phyloP scores from a whole-genome alignment of 805 yeast species.

The Ogataea pini region DNA sequence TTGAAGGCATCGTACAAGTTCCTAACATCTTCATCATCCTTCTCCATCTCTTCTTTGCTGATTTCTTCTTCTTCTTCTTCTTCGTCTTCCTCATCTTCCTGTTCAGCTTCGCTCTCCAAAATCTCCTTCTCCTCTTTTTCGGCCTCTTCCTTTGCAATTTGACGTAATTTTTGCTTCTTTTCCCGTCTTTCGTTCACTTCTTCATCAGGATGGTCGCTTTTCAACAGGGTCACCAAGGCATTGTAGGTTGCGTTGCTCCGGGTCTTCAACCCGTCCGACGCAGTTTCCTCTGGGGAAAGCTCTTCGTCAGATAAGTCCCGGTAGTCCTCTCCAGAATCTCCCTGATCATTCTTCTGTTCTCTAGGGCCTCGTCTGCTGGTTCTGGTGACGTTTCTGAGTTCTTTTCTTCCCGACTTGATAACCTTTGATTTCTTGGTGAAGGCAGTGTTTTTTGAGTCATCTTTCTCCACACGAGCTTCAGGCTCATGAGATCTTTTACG shows the following conservation, averaged over 20 bases:
- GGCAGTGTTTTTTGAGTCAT: slow-evolving; percentile 14
- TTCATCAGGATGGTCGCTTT: slow-evolving; percentile 24
- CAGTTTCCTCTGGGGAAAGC: background rate
- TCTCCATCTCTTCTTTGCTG: slow-evolving; percentile 42
- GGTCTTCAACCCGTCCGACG: background rate
- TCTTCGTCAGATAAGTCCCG: background rate
- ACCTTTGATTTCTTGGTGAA: slow-evolving; percentile 1
- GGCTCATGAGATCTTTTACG: slow-evolving; percentile 10
- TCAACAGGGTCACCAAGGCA: slow-evolving; percentile 32
- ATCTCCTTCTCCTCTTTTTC: slow-evolving; percentile 3
- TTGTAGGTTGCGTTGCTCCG: slow-evolving; percentile 26
- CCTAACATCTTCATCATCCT: slow-evolving; percentile 33
- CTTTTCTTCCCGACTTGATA: slow-evolving; percentile 56
- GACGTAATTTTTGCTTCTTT: slow-evolving; percentile 21
- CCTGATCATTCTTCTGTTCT: slow-evolving; percentile 17
- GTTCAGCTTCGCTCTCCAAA: slow-evolving; percentile 15
- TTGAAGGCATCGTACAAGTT: slow-evolving; percentile 67
- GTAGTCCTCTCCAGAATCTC: slow-evolving; percentile 15
- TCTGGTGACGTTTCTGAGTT: slow-evolving; percentile 60
- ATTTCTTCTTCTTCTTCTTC: slow-evolving; percentile 16
- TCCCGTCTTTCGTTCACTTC: slow-evolving; percentile 13
- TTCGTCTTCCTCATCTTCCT: slow-evolving; percentile 18
- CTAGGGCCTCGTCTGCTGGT: slow-evolving; percentile 44
- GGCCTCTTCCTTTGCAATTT: slow-evolving; percentile 6
- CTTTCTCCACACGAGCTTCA: background rate